Base-by-base conservation (phyloP, 1,284 basidiomycete genomes). In the Ceratobasidium sp. region DNA sequence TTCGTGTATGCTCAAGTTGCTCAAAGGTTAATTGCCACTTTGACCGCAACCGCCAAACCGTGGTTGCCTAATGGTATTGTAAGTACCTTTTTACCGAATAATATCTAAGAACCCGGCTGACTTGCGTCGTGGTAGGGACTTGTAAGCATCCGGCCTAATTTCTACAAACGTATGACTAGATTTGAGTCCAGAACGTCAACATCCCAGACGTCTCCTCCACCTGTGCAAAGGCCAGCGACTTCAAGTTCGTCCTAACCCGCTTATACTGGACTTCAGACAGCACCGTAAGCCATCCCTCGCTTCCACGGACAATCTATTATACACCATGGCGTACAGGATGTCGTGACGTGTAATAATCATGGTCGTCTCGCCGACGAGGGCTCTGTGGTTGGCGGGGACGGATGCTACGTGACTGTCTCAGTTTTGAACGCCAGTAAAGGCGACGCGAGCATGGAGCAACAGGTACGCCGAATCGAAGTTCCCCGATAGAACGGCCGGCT, bases 161-260 rank as follows among this genome's bases (percentile, higher is more conserved):
- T 14, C 0, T 14, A 24, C 11, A 6, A 31, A n/a, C 49, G 7
- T 24, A 19, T 22, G n/a, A 16, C 29, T 72, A 7, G 53, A 8
- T 39, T 13, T 8, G 22, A 5, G 24, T 19, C 13, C 74, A 88
- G 69, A 87, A 87, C 79, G 86, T 88, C 76, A 88, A 88, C 81
- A 87, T 84, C 79, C 83, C 85, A 0, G 77, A 82, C 31, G 83
- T 82, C 0, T 80, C 82, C 49, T 74, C 65, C 22, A 80, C 78
- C 31, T 87, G 86, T 77, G 51, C 82, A 14, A 78, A 78, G 19
- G 79, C 82, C 5, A 77, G 79, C 6, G 81, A 81, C 76, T 86
- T 82, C 80, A 80, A 82, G 68, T 88, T 84, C 78, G 81, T 88
- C 1, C 79, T 87, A 56, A 85, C 86, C 53, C 81, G 86, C n/a